A percentile compares a stretch with the other conserved stretches of the same genome.
phyloP scores from a whole-genome alignment of 164 flowering plant genomes.

The Cinnamomum chago region DNA sequence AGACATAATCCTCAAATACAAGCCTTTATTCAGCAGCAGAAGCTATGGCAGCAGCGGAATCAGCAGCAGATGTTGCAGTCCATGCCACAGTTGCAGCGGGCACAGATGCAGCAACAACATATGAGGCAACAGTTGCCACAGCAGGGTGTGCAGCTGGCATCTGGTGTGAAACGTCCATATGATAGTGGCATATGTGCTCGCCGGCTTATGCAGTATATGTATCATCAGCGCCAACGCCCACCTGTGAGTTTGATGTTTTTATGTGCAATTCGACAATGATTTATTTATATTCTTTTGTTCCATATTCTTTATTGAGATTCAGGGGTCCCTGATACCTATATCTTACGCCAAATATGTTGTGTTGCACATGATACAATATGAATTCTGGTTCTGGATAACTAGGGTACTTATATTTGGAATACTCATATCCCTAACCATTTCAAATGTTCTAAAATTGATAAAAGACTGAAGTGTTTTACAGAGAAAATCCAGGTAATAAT shows the following conservation, averaged over 20 bases:
- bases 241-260: conserved; percentile 45
- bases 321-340: too few species aligned
- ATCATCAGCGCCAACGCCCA: conserved; percentile 88
- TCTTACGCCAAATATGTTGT: too few species aligned
- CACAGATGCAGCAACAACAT: conserved; percentile 60
- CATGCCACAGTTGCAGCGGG: conserved; percentile 63
- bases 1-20: conserved; percentile 78
- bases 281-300: too few species aligned
- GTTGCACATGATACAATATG: too few species aligned
- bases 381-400: too few species aligned
- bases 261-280: background rate
- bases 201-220: conserved; percentile 87
- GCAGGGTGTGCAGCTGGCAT: conserved; percentile 35
- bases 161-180: conserved; percentile 57
- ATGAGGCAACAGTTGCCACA: conserved; percentile 9
- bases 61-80: conserved; percentile 61
- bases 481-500: too few species aligned
- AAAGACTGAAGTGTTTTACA: too few species aligned
- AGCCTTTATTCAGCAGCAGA: conserved; percentile 79
- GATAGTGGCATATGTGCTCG: conserved; percentile 91
- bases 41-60: conserved; percentile 47
- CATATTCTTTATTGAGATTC: too few species aligned
- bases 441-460: too few species aligned
- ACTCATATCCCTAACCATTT: too few species aligned
- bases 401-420: too few species aligned